Evolutionary conservation across 2,329 filamentous ascomycete species (phyloP).

Genomic region (Stemphylium vesicarium): DNA sequence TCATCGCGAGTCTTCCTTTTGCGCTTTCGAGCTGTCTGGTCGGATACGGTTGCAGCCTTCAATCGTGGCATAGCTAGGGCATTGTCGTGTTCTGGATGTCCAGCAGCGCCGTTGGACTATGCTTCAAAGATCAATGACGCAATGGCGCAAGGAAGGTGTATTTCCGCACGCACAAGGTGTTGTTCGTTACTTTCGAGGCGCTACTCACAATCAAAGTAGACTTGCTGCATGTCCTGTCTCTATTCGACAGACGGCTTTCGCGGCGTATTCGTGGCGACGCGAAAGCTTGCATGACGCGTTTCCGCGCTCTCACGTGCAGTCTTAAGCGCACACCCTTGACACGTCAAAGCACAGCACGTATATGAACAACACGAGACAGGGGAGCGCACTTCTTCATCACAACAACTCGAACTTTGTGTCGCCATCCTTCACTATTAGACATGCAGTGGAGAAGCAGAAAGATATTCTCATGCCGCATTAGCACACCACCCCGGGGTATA

Average conservation of each 20-base stretch:
- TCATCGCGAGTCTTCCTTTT: slow-evolving; percentile 46
- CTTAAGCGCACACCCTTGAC: background rate
- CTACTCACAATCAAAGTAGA: background rate
- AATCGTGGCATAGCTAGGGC: slow-evolving; percentile 32
- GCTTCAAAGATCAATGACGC: slow-evolving; percentile 34
- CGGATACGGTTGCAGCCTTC: slow-evolving; percentile 54
- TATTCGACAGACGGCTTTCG: background rate
- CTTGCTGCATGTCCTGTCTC: background rate
- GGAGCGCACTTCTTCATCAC: background rate
- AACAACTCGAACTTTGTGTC: background rate
- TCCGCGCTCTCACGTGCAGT: slow-evolving; percentile 21
- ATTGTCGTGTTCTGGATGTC: slow-evolving; percentile 16
- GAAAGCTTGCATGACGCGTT: slow-evolving; percentile 13
- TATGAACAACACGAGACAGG: background rate
- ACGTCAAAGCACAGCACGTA: background rate
- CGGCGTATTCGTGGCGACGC: background rate
- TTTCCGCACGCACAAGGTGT: background rate
- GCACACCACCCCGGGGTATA: slow-evolving; percentile 22
- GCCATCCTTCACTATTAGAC: background rate
- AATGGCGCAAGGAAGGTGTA: slow-evolving; percentile 13
- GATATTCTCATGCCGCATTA: slow-evolving; percentile 6
- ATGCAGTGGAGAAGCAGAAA: background rate
- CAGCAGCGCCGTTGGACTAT: slow-evolving; percentile 1
- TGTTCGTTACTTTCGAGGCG: background rate
- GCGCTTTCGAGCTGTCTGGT: slow-evolving; percentile 54